Evolutionary conservation across 306 rosid species (phyloP).

Genomic region (Vigna angularis): DNA sequence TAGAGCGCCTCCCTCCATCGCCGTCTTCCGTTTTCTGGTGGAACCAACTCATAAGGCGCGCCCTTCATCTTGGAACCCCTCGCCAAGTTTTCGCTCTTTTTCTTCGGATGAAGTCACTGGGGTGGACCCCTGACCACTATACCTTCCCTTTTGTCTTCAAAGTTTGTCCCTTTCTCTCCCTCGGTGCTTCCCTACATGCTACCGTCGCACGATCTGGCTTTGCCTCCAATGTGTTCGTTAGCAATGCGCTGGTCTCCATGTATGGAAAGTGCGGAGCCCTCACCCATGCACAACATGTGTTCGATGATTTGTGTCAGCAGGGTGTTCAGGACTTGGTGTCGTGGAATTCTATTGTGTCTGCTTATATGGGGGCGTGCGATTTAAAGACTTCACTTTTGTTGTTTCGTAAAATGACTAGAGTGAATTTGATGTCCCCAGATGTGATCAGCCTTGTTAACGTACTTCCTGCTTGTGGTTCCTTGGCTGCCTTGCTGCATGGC

Average conservation of each 20-base stretch:
- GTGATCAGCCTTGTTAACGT: slow-evolving; percentile 75
- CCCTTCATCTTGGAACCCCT: slow-evolving; percentile 51
- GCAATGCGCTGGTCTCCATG: slow-evolving; percentile 79
- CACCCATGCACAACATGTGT: slow-evolving; percentile 61
- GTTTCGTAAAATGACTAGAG: slow-evolving; percentile 57
- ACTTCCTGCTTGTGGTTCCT: slow-evolving; percentile 76
- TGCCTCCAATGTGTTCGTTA: slow-evolving; percentile 72
- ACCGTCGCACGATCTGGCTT: slow-evolving; percentile 56
- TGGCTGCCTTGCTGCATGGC: slow-evolving; percentile 56
- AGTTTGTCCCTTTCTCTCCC: slow-evolving; percentile 55
- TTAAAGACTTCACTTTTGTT: slow-evolving; percentile 34
- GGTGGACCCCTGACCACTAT: slow-evolving; percentile 80
- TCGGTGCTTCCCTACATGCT: slow-evolving; percentile 66
- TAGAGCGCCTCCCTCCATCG: slow-evolving; percentile 57
- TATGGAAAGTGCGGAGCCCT: slow-evolving; percentile 66
- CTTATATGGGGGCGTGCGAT: slow-evolving; percentile 56
- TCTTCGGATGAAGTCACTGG: slow-evolving; percentile 58
- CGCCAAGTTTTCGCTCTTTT: slow-evolving; percentile 51
- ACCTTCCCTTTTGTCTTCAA: slow-evolving; percentile 78
- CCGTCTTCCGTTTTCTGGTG: slow-evolving; percentile 68
- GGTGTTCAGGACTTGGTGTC: slow-evolving; percentile 75
- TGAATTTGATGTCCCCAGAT: slow-evolving; percentile 49
- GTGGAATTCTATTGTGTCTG: slow-evolving; percentile 80
- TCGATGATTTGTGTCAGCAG: slow-evolving; percentile 64
- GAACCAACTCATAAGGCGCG: slow-evolving; percentile 68